These are phyloP conservation scores for Suillus paluster DNA, from an alignment of 768 basidiomycete genomes.

Conservation along the genomic window DNA sequence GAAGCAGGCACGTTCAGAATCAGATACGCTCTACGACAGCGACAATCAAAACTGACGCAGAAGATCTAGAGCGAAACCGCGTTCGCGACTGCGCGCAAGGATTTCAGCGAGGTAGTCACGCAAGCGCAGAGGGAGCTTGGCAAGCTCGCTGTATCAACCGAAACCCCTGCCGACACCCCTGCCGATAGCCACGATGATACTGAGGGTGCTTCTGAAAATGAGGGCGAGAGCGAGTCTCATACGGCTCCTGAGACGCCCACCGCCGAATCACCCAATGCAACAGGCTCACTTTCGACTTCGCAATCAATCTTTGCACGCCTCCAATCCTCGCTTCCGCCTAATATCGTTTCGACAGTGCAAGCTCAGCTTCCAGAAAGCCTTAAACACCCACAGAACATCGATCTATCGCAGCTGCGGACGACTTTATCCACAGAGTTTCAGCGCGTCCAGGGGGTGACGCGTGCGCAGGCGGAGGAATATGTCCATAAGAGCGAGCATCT, in stretches of 20 bases:
- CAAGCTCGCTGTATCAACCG: slow-evolving; percentile 51
- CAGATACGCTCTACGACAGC: background rate
- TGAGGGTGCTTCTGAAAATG: slow-evolving; percentile 13
- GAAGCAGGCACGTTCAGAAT: slow-evolving; percentile 67
- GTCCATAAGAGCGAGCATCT: slow-evolving; percentile 73
- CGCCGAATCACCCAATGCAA: slow-evolving; percentile 21
- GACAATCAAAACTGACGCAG: slow-evolving; percentile 5
- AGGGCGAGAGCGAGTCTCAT: slow-evolving; percentile 28
- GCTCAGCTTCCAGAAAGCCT: slow-evolving; percentile 69
- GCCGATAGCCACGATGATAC: slow-evolving; percentile 13
- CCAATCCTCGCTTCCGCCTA: slow-evolving; percentile 76
- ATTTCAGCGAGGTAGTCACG: slow-evolving; percentile 70
- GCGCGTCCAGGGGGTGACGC: slow-evolving; percentile 74
- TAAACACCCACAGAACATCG: slow-evolving; percentile 64
- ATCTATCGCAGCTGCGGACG: slow-evolving; percentile 68
- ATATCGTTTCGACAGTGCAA: slow-evolving; percentile 70
- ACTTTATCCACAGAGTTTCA: slow-evolving; percentile 69
- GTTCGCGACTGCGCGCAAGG: slow-evolving; percentile 71
- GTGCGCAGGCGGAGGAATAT: slow-evolving; percentile 84
- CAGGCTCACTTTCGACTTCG: slow-evolving; percentile 31
- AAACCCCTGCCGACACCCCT: slow-evolving; percentile 26
- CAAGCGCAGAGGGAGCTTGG: slow-evolving; percentile 81
- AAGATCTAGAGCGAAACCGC: slow-evolving; percentile 65
- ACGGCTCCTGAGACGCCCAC: slow-evolving; percentile 32
- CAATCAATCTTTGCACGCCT: slow-evolving; percentile 68